Evolutionary conservation across 257 asterid genomes (phyloP), one percentile per base, ranked within the genome.

Genomic region (Nicotiana attenuata): DNA sequence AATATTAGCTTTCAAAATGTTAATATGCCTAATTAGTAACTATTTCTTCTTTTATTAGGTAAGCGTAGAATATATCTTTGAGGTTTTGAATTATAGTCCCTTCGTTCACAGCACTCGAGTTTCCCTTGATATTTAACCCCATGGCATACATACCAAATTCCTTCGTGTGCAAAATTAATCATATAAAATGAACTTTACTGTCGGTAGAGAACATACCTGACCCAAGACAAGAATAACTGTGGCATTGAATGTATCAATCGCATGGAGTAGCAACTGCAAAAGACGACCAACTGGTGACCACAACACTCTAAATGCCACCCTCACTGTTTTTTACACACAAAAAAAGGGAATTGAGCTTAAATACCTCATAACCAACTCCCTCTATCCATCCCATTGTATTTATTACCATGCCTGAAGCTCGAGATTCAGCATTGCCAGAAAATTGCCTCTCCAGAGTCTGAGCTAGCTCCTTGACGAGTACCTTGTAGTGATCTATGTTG

Each of bases 321-420:
- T 41, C 13, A 6, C 76, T n/a, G 38, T 71, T 6, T 20, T 45
- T 45, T 20, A 45, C n/a, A 71, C 78, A 4, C 20, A 71, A 38
- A 71, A 10, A 45, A 17, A 71, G 3, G 3, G 5, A 45, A 14
- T 41, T 13, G 53, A 80, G 73, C 76, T 26, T 47, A 65, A 64
- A 52, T 92, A 94, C 99, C 97, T 96, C 99, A 84, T 96, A 96
- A 69, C 99, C 99, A 85, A 88, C 90, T 79, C 96, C 97, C 90
- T 96, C 98, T 33, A 94, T 90, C 99, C 98, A 96, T 80, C 98
- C 99, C 99, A 96, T 94, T 75, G 98, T 96, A 86, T 94, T 94
- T 78, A 96, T 89, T 71, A 94, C 97, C 99, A 93, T 93, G 76
- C 99, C 98, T 24, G 98, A 87, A 81, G 98, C 97, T 91, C 97